A percentile compares a stretch with the other conserved stretches of the same genome.
phyloP scores from a whole-genome alignment of 2,329 filamentous ascomycete species.

The Pestalotiopsis fici region DNA sequence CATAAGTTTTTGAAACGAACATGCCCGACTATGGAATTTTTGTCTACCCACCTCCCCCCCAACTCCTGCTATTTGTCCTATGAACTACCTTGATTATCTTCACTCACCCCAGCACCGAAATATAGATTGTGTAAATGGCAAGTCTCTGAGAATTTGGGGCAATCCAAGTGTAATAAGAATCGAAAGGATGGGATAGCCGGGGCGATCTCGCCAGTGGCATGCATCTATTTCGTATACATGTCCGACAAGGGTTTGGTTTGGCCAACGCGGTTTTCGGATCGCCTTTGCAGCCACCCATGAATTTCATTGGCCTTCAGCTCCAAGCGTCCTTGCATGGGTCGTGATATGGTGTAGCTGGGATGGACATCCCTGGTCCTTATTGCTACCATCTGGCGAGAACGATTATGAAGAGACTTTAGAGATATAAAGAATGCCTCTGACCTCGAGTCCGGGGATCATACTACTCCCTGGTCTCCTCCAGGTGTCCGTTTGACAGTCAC shows the following conservation, averaged over 20 bases:
- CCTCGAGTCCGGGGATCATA: not conserved
- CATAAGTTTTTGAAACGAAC: not conserved
- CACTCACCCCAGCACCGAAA: too few species aligned
- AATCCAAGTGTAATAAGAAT: too few species aligned
- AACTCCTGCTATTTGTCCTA: too few species aligned
- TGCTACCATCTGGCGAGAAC: not conserved
- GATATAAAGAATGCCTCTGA: not conserved
- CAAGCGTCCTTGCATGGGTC: conserved; percentile 5
- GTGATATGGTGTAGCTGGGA: not conserved
- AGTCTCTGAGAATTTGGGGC: too few species aligned
- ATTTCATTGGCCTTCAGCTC: not conserved
- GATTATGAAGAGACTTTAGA: not conserved
- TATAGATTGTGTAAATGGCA: too few species aligned
- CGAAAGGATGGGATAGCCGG: too few species aligned
- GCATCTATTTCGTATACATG: not conserved
- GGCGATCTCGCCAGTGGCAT: not conserved
- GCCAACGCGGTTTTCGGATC: conserved; percentile 7
- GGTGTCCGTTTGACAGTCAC: not conserved
- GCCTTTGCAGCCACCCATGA: conserved; percentile 4
- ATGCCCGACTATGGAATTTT: not conserved
- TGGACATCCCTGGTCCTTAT: not conserved
- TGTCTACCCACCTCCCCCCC: not conserved
- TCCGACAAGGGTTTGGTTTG: not conserved
- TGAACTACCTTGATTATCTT: too few species aligned
- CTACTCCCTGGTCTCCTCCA: not conserved